Percentiles rank a stretch among this genome's conserved stretches.
phyloP scores from a whole-genome alignment of 768 basidiomycete species.

The Termitomyces sp. region DNA sequence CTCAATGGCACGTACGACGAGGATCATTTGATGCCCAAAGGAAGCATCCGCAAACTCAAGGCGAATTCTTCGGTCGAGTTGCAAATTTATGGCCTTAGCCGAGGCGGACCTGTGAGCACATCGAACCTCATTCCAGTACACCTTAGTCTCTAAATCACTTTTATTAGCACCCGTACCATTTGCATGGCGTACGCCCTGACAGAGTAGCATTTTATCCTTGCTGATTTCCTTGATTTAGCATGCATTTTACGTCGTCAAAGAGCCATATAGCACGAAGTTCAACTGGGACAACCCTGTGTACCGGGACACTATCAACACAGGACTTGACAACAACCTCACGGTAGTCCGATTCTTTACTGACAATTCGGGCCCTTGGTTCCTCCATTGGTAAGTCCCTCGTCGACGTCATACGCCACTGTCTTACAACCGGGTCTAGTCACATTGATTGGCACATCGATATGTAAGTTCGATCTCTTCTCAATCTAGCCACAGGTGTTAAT shows the following conservation, averaged over 20 bases:
- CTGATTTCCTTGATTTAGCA: constrained; percentile 24
- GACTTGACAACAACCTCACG: constrained; percentile 31
- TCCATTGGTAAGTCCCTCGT: constrained; percentile 5
- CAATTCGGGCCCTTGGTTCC: constrained; percentile 57
- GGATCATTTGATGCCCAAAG: background rate
- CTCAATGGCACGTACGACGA: background rate
- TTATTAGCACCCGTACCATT: constrained; percentile 28
- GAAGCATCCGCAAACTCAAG: constrained; percentile 4
- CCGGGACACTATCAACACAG: constrained; percentile 37
- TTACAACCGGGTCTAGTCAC: constrained; percentile 1
- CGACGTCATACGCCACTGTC: background rate
- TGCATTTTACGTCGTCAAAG: constrained; percentile 36
- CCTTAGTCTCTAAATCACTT: constrained; percentile 1
- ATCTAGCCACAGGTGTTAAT: background rate
- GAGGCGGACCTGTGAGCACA: constrained; percentile 11
- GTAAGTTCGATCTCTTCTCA: background rate
- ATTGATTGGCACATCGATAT: constrained; percentile 17
- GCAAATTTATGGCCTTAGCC: constrained; percentile 17
- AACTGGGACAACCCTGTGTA: constrained; percentile 21
- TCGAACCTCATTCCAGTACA: background rate
- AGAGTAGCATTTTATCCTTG: background rate
- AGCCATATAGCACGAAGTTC: constrained; percentile 27
- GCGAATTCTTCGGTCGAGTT: constrained; percentile 20
- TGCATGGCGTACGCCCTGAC: constrained; percentile 27
- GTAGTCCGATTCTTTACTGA: constrained; percentile 62